Base-by-base conservation (phyloP, 2,329 filamentous ascomycete genomes). In the Talaromyces sp. region DNA sequence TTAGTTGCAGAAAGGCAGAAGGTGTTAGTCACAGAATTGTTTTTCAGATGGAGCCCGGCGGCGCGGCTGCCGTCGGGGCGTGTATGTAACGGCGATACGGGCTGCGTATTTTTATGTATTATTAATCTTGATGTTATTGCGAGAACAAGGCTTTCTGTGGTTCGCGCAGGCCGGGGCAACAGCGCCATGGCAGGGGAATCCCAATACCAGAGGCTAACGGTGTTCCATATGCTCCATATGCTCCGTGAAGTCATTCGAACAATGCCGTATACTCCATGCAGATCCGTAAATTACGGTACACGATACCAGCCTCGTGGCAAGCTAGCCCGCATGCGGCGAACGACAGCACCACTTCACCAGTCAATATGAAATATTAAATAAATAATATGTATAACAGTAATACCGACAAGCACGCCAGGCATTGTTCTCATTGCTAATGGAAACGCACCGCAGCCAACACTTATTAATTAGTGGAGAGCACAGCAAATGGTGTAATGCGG, bases 21-120 rank as follows among this genome's bases (percentile, higher is more conserved):
- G 58, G 47, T 65, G 64, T 65, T 65, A 65, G 64, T 65, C 64
- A 65, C 60, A 64, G 64, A 64, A 61, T 61, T 19, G 27, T 27
- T 42, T 27, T 61, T 57, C 62, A 58, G 64, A 53, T 44, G n/a
- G 42, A 49, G 27, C 44, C 17, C 42, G 36, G 51, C 56, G 25
- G 49, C 49, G 55, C 55, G 55, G 55, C 36, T 57, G 36, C 55
- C 55, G 55, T 57, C 55, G 55, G 55, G 33, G 28, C 32, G 1
- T 9, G 42, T 4, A 47, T 22, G 39, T 44, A 44, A 44, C 42
- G 42, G 42, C 17, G 22, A 47, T 47, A 47, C 42, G 42, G 42
- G 10, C 11, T n/a, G 33, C 1, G 33, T 36, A 36, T 36, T 36
- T 33, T 36, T 7, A 17, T 17, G 3, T 15, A 36, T 36, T 36